Conservation (phyloP, 345 rosid genomes). For the Populus tremula region DNA sequence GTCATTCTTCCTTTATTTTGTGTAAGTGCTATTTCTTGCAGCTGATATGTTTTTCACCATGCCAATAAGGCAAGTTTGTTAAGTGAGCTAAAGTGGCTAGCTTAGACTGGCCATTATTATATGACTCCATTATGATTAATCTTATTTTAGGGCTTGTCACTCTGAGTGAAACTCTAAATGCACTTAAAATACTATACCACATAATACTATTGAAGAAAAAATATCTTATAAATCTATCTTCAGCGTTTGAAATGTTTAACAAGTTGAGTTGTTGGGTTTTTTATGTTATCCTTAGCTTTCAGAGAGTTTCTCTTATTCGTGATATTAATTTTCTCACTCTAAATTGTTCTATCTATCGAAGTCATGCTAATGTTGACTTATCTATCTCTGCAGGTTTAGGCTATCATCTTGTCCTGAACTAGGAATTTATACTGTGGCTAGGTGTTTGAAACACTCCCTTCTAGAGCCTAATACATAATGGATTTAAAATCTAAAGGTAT, state of each 20-base stretch:
- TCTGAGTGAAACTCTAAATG: not conserved
- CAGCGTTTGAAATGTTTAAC: not conserved
- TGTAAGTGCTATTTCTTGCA: not conserved
- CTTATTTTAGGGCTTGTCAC: not conserved
- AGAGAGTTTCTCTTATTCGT: too few species aligned
- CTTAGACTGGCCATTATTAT: not conserved
- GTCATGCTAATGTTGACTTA: not conserved
- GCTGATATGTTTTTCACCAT: not conserved
- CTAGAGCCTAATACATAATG: conserved; percentile 30
- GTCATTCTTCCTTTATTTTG: not conserved
- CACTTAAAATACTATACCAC: not conserved
- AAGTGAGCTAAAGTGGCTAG: not conserved
- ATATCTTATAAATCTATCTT: not conserved
- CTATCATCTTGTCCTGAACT: not conserved
- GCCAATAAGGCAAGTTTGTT: not conserved
- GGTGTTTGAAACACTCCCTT: not conserved
- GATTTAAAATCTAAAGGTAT: conserved; percentile 46
- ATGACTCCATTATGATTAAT: not conserved
- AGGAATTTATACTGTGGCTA: not conserved
- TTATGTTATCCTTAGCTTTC: too few species aligned
- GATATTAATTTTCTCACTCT: not conserved
- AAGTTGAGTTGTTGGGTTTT: too few species aligned
- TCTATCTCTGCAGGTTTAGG: not conserved
- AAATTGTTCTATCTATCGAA: not conserved
- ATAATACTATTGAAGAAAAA: not conserved